Evolutionary conservation across 129 eudicot genomes (phyloP).

Genomic region (Centrapalus pauciflorus): DNA sequence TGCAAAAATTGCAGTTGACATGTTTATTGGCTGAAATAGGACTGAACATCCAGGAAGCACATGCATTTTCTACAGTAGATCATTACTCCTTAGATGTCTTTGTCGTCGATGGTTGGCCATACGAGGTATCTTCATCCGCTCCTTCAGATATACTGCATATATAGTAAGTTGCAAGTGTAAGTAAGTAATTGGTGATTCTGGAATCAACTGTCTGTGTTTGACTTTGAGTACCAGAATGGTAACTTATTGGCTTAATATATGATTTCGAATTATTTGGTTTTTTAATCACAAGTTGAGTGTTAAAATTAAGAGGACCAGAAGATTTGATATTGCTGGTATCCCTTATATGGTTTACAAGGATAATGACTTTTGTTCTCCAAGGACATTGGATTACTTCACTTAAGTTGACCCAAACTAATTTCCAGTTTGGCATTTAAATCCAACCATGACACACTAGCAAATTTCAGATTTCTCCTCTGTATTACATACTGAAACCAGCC

Average conservation of each 20-base stretch:
- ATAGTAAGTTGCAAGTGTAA: slow-evolving; percentile 8
- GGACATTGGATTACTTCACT: background rate
- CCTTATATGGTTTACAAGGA: background rate
- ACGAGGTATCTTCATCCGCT: slow-evolving; percentile 50
- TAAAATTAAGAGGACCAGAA: background rate
- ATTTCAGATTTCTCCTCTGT: background rate
- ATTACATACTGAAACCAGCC: background rate
- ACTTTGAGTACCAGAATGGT: background rate
- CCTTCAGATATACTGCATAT: background rate
- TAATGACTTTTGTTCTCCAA: slow-evolving; percentile 1
- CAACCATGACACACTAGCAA: background rate
- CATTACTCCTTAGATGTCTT: slow-evolving; percentile 95
- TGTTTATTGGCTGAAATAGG: slow-evolving; percentile 87
- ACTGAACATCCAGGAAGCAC: slow-evolving; percentile 97
- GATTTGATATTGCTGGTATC: background rate
- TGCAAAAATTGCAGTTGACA: slow-evolving; percentile 68
- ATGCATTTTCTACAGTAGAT: slow-evolving; percentile 89
- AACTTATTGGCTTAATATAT: background rate
- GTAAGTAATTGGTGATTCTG: background rate
- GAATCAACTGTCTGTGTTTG: slow-evolving; percentile 6
- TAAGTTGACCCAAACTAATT: background rate
- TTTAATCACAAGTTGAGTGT: background rate
- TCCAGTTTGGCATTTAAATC: background rate
- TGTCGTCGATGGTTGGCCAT: slow-evolving; percentile 96
- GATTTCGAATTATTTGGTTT: background rate